Percentiles rank a stretch among this genome's conserved stretches.
Evolutionary conservation across 1,284 basidiomycete species (phyloP).

Genomic region (Heterobasidion annosum): DNA sequence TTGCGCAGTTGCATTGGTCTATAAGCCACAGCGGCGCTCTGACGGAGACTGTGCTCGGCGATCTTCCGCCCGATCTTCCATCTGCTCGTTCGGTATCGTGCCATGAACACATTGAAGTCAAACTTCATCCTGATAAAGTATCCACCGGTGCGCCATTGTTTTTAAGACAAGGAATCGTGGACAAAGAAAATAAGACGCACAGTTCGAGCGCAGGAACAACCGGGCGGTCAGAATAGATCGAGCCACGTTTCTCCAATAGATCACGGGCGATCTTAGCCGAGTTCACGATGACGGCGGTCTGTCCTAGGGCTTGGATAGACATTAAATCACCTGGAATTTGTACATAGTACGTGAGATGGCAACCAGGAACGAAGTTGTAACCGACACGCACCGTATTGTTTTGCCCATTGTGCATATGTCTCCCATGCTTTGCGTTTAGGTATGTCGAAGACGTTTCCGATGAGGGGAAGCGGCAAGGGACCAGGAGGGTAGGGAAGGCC

Average conservation of each 20-base stretch:
- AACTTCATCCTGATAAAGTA: too few species aligned
- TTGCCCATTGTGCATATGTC: conserved; percentile 21
- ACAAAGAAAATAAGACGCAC: too few species aligned
- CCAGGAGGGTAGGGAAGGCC: conserved; percentile 16
- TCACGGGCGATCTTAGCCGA: conserved; percentile 11
- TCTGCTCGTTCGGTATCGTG: too few species aligned
- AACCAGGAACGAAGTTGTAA: too few species aligned
- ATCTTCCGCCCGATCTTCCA: too few species aligned
- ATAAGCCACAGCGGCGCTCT: too few species aligned
- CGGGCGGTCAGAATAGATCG: conserved; percentile 15
- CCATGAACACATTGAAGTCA: too few species aligned
- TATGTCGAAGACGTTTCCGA: conserved; percentile 25
- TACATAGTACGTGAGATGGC: background rate
- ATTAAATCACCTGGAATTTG: conserved; percentile 14
- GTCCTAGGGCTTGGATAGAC: conserved; percentile 12
- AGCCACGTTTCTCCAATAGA: conserved; percentile 13
- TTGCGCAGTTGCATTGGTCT: too few species aligned
- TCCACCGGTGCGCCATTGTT: too few species aligned
- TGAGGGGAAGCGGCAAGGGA: conserved; percentile 19
- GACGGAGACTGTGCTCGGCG: too few species aligned
- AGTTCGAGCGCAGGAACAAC: background rate
- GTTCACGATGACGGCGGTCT: conserved; percentile 14
- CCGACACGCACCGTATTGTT: conserved; percentile 11
- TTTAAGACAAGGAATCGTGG: too few species aligned
- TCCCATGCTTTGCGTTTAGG: conserved; percentile 22